These are phyloP conservation scores for Fusarium palustre DNA, from an alignment of 2,329 filamentous ascomycete species.

Conservation along the genomic window DNA sequence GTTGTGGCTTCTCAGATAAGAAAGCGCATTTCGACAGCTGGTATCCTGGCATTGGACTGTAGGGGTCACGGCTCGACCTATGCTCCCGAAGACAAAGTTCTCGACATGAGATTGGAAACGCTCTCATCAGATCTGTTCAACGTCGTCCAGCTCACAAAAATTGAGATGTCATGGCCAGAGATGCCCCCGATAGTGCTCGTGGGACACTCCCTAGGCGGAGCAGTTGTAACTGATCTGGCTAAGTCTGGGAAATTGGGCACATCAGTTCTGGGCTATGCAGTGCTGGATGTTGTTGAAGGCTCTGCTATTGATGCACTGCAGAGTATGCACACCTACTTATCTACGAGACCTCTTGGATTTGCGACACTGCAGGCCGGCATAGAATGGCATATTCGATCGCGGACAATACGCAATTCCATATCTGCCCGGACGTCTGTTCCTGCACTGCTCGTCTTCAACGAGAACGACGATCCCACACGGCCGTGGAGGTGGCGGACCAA, in stretches of 20 bases:
- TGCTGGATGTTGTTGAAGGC: constrained; percentile 95
- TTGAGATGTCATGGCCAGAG: constrained; percentile 76
- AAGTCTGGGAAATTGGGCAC: constrained; percentile 72
- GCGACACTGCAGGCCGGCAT: constrained; percentile 82
- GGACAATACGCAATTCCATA: constrained; percentile 84
- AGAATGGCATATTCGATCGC: constrained; percentile 91
- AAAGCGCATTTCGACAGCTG: constrained; percentile 80
- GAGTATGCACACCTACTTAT: constrained; percentile 93
- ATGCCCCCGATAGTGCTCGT: constrained; percentile 84
- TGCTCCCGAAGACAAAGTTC: constrained; percentile 54
- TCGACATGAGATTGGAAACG: constrained; percentile 78
- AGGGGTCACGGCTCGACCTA: constrained; percentile 84
- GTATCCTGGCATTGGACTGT: constrained; percentile 86
- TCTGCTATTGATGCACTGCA: constrained; percentile 94
- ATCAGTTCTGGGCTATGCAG: constrained; percentile 83
- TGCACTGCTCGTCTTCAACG: constrained; percentile 71
- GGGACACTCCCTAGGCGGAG: constrained; percentile 92
- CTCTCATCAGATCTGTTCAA: constrained; percentile 78
- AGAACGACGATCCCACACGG: constrained; percentile 53
- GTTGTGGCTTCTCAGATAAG: constrained; percentile 81
- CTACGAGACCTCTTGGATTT: constrained; percentile 83
- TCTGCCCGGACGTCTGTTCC: constrained; percentile 93
- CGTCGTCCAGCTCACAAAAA: constrained; percentile 75
- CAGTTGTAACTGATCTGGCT: constrained; percentile 87
- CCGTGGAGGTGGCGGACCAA: constrained; percentile 90